Evolutionary conservation across 2,329 filamentous ascomycete species (phyloP), one percentile per base, ranked within the genome.

Genomic region (Claviceps africana): DNA sequence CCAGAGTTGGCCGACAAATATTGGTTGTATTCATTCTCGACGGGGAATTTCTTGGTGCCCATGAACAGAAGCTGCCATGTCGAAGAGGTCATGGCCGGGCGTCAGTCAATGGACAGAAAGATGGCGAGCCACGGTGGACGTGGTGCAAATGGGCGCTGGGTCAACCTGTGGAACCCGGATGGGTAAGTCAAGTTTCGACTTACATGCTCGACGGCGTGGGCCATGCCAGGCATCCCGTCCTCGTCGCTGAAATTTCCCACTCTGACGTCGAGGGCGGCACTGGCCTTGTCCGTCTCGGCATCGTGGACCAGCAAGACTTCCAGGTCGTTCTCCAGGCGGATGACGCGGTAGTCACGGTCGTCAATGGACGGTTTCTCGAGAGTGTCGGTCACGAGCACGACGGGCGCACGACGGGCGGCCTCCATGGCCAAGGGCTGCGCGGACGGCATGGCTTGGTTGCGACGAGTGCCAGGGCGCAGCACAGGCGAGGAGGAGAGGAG

Each of bases 21-120:
- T 65, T 91, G 85, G 62, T 88, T 88, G 73, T 98, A 98, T 58
- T 86, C 91, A 67, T 98, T 97, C 70, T 96, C 91, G 65, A 84
- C 80, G 0, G 93, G 93, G 63, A 93, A 98, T 79, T 97, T 98
- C 68, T 95, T 85, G 8, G 93, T 98, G 48, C 93, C 93, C 93
- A 98, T 97, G 72, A 98, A 98, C 25, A 98, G 73, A 57, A 96
- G 72, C 76, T 83, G 50, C 33, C 35, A 11, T n/a, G 30, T 15
- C 17, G 7, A 28, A 51, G 25, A 13, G 13, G 21, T 15, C 21
- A 51, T 5, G 22, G 19, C 40, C 13, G 22, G n/a, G 37, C 11
- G 50, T 62, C 48, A 62, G 58, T 45, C 42, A 48, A 42, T 46
- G 30, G 17, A 37, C 10, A 42, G 5, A 21, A 51, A 35, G 4